Percentiles rank a stretch among this genome's conserved stretches.
phyloP scores from a whole-genome alignment of 768 basidiomycete species.

The Mycena vitilis region DNA sequence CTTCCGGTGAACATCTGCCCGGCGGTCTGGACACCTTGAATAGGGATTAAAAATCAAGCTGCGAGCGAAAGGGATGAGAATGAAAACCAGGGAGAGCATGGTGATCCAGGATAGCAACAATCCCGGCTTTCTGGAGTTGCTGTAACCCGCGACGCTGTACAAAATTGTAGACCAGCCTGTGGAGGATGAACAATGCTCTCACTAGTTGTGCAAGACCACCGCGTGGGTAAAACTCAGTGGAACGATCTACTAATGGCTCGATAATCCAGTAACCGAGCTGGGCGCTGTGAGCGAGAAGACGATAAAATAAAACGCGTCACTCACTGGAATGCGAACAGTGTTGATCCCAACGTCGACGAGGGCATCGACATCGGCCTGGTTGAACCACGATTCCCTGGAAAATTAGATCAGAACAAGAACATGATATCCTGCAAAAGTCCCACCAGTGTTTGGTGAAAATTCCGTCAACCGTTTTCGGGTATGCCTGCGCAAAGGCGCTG shows the following conservation, averaged over 20 bases:
- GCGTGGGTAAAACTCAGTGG: constrained; percentile 71
- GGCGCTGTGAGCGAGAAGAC: neutral
- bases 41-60: constrained; percentile 40
- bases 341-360: constrained; percentile 71
- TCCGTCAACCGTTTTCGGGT: constrained; percentile 66
- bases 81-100: constrained; percentile 63
- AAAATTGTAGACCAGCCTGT: constrained; percentile 8
- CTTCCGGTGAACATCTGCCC: constrained; percentile 76
- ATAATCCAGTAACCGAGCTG: constrained; percentile 89
- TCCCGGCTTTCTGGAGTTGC: constrained; percentile 71
- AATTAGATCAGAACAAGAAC: neutral
- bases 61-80: constrained; percentile 53
- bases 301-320: constrained; percentile 36
- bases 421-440: neutral
- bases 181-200: too few relatives aligned
- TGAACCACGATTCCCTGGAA: constrained; percentile 78
- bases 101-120: constrained; percentile 73
- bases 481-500: constrained; percentile 71
- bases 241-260: constrained; percentile 74
- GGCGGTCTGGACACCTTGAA: constrained; percentile 69
- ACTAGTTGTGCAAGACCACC: constrained; percentile 79
- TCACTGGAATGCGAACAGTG: constrained; percentile 80
- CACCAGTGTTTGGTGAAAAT: constrained; percentile 76
- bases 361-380: constrained; percentile 66
- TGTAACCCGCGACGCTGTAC: constrained; percentile 70